Percentiles rank a stretch among this genome's conserved stretches.
phyloP scores from a whole-genome alignment of 2,329 filamentous ascomycete genomes.

The Phyllosticta citriasiana region DNA sequence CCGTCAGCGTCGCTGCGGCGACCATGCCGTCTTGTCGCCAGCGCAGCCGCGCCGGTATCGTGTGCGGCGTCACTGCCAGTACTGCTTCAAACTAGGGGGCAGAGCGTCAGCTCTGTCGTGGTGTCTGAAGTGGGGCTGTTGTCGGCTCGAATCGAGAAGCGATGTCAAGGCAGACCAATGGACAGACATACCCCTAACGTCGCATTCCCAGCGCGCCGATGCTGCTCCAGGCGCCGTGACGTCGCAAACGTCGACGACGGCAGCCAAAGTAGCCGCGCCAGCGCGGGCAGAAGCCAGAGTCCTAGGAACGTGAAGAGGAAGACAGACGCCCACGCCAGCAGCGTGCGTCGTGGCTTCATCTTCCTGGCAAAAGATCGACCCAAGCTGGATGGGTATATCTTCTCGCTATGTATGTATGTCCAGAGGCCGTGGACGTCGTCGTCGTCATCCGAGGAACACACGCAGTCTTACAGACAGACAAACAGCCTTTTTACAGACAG shows the following conservation, averaged over 20 bases:
- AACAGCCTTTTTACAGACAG: no score
- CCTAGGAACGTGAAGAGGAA: not conserved
- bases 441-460: no score
- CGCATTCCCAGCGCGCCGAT: not conserved
- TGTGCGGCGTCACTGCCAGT: slow-evolving; percentile 3
- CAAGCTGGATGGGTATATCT: no score
- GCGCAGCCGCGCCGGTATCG: not conserved
- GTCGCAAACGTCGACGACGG: not conserved
- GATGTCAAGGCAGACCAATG: not conserved
- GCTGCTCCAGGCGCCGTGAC: not conserved
- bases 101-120: not conserved
- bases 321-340: not conserved
- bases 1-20: slow-evolving; percentile 3
- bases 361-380: not conserved
- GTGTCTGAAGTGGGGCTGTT: not conserved
- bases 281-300: not conserved
- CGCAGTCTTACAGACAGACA: no score
- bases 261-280: not conserved
- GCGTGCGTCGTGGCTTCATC: not conserved
- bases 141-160: not conserved
- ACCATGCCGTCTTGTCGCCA: slow-evolving; percentile 9
- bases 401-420: no score
- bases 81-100: slow-evolving; percentile 5
- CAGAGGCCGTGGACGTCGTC: no score
- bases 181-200: not conserved